Conservation (phyloP, 2,329 filamentous ascomycete species). For the Emergomyces pasteurianus region DNA sequence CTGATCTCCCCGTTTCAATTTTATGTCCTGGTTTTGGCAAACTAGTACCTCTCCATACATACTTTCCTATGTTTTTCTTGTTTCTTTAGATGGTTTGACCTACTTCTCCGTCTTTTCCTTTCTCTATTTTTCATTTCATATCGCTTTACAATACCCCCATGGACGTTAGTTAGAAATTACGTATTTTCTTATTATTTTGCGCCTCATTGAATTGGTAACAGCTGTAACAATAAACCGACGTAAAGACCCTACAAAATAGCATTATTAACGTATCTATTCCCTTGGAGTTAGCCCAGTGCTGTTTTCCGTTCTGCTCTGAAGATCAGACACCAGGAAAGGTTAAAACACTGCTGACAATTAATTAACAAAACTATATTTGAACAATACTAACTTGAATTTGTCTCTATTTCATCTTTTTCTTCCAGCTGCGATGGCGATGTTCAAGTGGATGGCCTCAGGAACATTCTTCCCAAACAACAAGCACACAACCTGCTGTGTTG, state of each 20-base stretch:
- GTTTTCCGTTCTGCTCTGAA: no score
- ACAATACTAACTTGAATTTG: no score
- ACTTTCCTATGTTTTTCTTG: neutral
- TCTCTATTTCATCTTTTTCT: no score
- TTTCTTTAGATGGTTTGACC: neutral
- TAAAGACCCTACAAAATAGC: neutral
- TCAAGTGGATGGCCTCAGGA: no score
- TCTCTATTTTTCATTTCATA: neutral
- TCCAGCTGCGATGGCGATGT: no score
- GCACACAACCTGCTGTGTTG: no score
- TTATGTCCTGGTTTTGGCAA: neutral
- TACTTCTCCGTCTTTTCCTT: neutral
- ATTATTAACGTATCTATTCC: neutral
- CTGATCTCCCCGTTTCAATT: neutral
- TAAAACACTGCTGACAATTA: no score
- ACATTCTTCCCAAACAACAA: no score
- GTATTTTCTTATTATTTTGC: neutral
- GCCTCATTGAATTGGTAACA: neutral
- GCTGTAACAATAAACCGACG: neutral
- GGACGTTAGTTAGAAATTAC: neutral
- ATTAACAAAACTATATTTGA: no score
- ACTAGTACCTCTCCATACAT: neutral
- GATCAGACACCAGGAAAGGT: no score
- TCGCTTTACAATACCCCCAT: neutral
- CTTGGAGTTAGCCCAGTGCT: neutral